Conservation (phyloP, 78 protist genomes). For the Planoprotostelium fungivorum region DNA sequence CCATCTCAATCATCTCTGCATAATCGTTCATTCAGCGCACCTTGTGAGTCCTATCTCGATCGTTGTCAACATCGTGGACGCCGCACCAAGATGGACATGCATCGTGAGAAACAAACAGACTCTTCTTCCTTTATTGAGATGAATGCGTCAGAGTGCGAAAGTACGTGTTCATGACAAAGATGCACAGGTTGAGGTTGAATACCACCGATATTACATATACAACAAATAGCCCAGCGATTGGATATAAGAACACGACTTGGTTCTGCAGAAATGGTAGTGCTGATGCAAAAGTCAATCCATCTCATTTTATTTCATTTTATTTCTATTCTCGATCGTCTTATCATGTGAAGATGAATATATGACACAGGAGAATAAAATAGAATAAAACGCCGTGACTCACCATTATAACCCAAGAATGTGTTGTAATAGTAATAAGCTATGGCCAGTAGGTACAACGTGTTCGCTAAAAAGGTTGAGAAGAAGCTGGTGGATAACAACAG, state of each 20-base stretch:
- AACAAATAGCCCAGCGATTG: conserved; percentile 28
- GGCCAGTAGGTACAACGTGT: conserved; percentile 72
- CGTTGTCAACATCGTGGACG: too few relatives aligned
- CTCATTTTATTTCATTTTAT: too few relatives aligned
- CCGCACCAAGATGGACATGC: not conserved
- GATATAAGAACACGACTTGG: conserved; percentile 61
- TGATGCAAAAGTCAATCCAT: not conserved
- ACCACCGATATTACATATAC: conserved; percentile 11
- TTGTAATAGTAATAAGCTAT: conserved; percentile 80
- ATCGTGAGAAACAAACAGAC: not conserved
- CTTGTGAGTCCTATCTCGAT: too few relatives aligned
- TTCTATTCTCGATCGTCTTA: not conserved
- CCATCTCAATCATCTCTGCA: too few relatives aligned
- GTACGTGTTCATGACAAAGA: conserved; percentile 23
- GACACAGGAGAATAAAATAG: not conserved
- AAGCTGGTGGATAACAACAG: conserved; percentile 36
- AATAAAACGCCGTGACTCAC: conserved; percentile 7
- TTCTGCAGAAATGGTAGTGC: conserved; percentile 79
- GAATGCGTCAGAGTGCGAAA: conserved; percentile 32
- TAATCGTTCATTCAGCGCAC: too few relatives aligned
- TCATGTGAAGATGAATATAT: not conserved
- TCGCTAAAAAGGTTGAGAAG: conserved; percentile 51
- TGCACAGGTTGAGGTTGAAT: conserved; percentile 35
- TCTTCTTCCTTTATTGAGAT: not conserved
- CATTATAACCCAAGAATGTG: conserved; percentile 87